A percentile compares a stretch with the other conserved stretches of the same genome.
phyloP scores from a whole-genome alignment of 805 yeast genomes.

The Schwanniomyces vanrijiae region DNA sequence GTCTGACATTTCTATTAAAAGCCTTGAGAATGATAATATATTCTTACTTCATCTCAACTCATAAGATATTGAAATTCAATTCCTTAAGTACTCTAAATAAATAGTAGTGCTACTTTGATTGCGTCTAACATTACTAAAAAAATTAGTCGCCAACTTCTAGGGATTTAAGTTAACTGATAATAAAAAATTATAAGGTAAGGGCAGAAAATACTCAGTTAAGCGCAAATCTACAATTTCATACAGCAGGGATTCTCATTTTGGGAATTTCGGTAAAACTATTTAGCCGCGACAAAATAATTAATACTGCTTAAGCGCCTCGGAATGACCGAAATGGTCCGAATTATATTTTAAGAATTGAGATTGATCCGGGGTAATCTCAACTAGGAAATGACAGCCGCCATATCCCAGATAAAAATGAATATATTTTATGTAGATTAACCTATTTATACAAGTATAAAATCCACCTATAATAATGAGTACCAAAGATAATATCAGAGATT shows the following conservation, averaged over 20 bases:
- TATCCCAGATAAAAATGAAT: too few relatives aligned
- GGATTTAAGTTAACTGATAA: neutral
- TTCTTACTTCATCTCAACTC: neutral
- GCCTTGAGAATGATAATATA: neutral
- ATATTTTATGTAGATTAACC: neutral
- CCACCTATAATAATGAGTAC: too few relatives aligned
- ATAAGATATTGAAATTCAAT: neutral
- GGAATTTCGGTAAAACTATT: neutral
- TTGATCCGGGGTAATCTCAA: too few relatives aligned
- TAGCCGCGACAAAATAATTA: too few relatives aligned
- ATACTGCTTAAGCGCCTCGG: neutral
- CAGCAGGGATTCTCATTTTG: neutral
- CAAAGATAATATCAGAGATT: too few relatives aligned
- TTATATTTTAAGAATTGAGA: neutral
- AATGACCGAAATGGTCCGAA: neutral
- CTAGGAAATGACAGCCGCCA: neutral
- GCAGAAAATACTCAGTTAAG: neutral
- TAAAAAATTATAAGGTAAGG: neutral
- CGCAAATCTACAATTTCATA: neutral
- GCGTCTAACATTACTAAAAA: neutral
- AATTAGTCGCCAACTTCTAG: neutral
- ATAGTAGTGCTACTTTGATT: neutral
- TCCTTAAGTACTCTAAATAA: neutral
- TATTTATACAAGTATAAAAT: too few relatives aligned
- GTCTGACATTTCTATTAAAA: neutral